Base-by-base conservation (phyloP, 805 yeast species). In the Sugiyamaella americana region DNA sequence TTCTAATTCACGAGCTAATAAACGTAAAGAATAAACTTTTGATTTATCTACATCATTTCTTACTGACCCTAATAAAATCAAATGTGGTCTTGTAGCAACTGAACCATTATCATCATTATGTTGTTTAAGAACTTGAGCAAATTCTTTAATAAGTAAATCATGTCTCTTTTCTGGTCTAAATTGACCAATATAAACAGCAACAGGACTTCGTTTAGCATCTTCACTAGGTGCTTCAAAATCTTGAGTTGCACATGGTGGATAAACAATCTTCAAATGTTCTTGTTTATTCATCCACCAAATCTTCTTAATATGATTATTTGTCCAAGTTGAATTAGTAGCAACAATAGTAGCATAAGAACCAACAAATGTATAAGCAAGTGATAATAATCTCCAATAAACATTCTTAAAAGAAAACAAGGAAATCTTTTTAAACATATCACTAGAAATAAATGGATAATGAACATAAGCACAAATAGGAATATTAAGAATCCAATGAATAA, bases 101-200 rank as follows among this genome's bases (percentile, higher is more conserved):
- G 44, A 43, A 17, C 48, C 43, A 36, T 55, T 57, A 19, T 58
- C 50, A 18, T 54, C 54, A 22, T 55, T 53, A 41, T 51, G 52
- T 16, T 49, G 40, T 21, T 59, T 55, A 34, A 81, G 54, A 55
- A 81, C 86, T 44, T 71, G 65, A 4, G 78, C 67, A 65, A 76
- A 94, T 53, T 88, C 81, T 6, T 64, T 51, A 39, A 93, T 64
- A 2, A 88, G 75, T 44, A 93, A 67, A 21, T 67, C 72, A 61
- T 93, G 98, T 51, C 98, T 77, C 65, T 93, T 93, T 62, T 93
- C 99, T 1, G 96, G 93, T 49, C 99, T 78, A 66, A 86, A 93
- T 65, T 93, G 99, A 0, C 97, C 98, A 40, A 93, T 67, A 47
- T 79, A 84, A 17, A 84, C 68, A 50, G 82, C 49, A 21, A 44